Base-by-base conservation (phyloP, 192 early-diverging fungal species). In the Coemansia furcata region DNA sequence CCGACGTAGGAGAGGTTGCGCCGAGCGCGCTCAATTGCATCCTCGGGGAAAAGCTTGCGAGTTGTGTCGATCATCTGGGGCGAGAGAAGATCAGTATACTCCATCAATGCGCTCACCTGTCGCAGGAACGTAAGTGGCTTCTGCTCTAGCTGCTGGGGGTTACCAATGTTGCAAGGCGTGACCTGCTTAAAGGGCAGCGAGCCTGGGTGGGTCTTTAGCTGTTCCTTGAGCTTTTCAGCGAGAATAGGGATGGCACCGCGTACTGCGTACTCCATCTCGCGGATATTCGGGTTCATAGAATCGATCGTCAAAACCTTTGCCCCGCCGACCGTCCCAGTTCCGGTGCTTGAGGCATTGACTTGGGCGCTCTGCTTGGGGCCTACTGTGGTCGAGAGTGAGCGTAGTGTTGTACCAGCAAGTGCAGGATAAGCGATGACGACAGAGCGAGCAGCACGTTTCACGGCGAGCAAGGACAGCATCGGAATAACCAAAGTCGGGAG, bases 81-180 rank as follows among this genome's bases (percentile, higher is more conserved):
- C 66, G 76, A 68, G 40, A 93, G 80, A 49, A 93, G 75, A 49
- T 94, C 94, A 1, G 95, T 90, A 72, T 98, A 95, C 74, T 97
- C 94, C 49, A 88, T 86, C 55, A 99, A 81, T 21, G 95, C 90
- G 39, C 90, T 85, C 19, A 97, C 94, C 83, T 99, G 97, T 49
- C 97, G 91, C 86, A 96, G 90, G 65, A 99, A 99, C 17, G 96
- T 97, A 75, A 98, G 92, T 21, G 96, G 96, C 72, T 89, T 87
- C 84, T 97, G 93, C 39, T 73, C 78, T 15, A 96, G 86, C 82
- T 93, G 92, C 83, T 96, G 94, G 58, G 94, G 94, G 78, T 96
- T 96, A 68, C 94, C 94, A 71, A 96, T 96, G 70, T 96, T 96
- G 83, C 92, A 93, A 66, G 84, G 84, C 30, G 87, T 87, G 73